phyloP scores from a whole-genome alignment of 2,329 filamentous ascomycete genomes.

The Helminthosporium solani region DNA sequence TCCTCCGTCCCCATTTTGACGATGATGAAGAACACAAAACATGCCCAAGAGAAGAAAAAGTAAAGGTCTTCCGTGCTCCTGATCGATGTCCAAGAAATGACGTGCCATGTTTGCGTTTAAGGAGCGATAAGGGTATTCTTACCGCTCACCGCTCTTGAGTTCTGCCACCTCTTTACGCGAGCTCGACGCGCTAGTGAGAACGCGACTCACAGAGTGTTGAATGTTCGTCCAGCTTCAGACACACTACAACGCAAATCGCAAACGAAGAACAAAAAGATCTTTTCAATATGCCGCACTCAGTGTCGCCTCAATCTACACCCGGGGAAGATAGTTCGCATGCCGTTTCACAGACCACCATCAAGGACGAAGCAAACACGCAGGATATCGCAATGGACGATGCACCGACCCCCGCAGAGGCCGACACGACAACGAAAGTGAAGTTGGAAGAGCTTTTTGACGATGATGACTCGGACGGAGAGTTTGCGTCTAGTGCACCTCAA shows the following conservation, averaged over 20 bases:
- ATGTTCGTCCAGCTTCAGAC: background rate
- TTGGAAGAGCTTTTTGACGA: constrained; percentile 63
- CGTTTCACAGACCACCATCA: constrained; percentile 39
- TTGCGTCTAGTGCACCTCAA: constrained; percentile 55
- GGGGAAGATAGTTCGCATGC: constrained; percentile 39
- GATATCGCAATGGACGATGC: constrained; percentile 37
- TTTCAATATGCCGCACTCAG: constrained; percentile 49
- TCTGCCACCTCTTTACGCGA: constrained; percentile 20
- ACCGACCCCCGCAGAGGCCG: constrained; percentile 25
- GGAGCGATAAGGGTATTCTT: constrained; percentile 9
- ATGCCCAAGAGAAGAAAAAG: constrained; percentile 2
- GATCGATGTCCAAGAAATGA: constrained; percentile 7
- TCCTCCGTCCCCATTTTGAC: constrained; percentile 28
- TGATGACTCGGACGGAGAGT: constrained; percentile 59
- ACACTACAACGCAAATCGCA: background rate
- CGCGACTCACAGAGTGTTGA: constrained; percentile 14
- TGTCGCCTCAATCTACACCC: constrained; percentile 43
- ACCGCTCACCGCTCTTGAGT: background rate
- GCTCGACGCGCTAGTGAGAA: constrained; percentile 21
- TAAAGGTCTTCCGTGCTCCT: constrained; percentile 1
- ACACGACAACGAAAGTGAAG: constrained; percentile 37
- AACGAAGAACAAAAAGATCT: background rate
- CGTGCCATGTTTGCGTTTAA: constrained; percentile 10
- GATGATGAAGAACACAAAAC: background rate
- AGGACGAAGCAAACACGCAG: constrained; percentile 13